phyloP scores from a whole-genome alignment of 1,284 basidiomycete genomes.

The Hortiboletus rubellus region DNA sequence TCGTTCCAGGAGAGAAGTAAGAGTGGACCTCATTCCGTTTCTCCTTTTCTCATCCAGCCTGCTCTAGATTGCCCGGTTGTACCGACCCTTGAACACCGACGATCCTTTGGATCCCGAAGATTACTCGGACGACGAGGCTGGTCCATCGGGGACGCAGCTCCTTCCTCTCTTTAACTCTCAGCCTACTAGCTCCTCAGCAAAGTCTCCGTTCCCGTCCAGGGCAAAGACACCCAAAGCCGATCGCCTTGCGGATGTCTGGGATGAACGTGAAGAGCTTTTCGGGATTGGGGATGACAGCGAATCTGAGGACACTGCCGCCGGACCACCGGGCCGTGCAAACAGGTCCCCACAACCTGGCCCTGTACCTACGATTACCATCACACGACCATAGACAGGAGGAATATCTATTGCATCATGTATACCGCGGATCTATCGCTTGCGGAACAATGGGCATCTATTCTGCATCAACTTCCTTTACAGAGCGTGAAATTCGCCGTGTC shows the following conservation, averaged over 20 bases:
- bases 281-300: slow-evolving; percentile 56
- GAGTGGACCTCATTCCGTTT: slow-evolving; percentile 8
- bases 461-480: slow-evolving; percentile 7
- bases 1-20: slow-evolving; percentile 72
- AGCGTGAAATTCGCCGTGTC: slow-evolving; percentile 1
- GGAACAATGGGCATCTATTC: slow-evolving; percentile 19
- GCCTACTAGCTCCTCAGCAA: slow-evolving; percentile 15
- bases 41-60: not conserved
- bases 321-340: slow-evolving; percentile 6
- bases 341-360: not conserved
- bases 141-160: slow-evolving; percentile 50
- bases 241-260: slow-evolving; percentile 67
- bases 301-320: slow-evolving; percentile 13
- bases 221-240: slow-evolving; percentile 30
- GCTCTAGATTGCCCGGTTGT: slow-evolving; percentile 67
- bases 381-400: slow-evolving; percentile 22
- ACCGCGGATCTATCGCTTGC: slow-evolving; percentile 18
- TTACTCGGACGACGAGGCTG: slow-evolving; percentile 45
- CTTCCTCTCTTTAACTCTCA: slow-evolving; percentile 50
- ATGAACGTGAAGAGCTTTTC: slow-evolving; percentile 76
- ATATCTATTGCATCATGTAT: slow-evolving; percentile 33
- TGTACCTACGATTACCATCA: slow-evolving; percentile 33
- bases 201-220: slow-evolving; percentile 15
- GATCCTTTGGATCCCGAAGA: slow-evolving; percentile 56
- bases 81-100: slow-evolving; percentile 62